These are phyloP conservation scores for Colletotrichum neosansevieriae DNA, from an alignment of 2,329 filamentous ascomycete genomes.

Conservation along the genomic window DNA sequence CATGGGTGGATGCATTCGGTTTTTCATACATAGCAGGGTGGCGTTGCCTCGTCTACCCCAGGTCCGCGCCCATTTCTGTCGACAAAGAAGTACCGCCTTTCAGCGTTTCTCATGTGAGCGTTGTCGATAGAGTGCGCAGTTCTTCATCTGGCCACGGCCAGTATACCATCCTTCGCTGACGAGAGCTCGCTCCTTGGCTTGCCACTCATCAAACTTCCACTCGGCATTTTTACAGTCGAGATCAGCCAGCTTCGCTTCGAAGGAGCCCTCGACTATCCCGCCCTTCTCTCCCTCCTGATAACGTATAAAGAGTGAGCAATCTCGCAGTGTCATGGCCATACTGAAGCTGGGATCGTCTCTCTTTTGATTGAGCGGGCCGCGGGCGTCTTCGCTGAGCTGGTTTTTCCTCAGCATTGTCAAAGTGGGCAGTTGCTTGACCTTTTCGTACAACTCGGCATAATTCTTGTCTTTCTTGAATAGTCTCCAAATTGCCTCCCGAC, in stretches of 20 bases:
- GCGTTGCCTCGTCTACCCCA: too few species aligned
- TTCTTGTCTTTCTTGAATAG: slow-evolving; percentile 33
- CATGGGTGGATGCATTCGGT: background rate
- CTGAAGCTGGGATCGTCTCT: slow-evolving; percentile 63
- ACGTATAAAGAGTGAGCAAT: slow-evolving; percentile 81
- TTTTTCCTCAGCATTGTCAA: slow-evolving; percentile 10
- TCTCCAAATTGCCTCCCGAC: slow-evolving; percentile 14
- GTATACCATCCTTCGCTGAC: slow-evolving; percentile 77
- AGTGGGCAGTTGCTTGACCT: slow-evolving; percentile 12
- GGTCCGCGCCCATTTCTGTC: too few species aligned
- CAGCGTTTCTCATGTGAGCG: too few species aligned
- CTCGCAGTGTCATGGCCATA: slow-evolving; percentile 83
- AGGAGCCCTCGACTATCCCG: slow-evolving; percentile 42
- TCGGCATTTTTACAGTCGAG: slow-evolving; percentile 80
- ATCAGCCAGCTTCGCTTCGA: slow-evolving; percentile 76
- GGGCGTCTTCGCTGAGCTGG: slow-evolving; percentile 58
- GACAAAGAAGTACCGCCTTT: too few species aligned
- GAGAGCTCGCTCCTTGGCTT: slow-evolving; percentile 70
- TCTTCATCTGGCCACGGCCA: slow-evolving; percentile 33
- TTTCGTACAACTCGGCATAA: slow-evolving; percentile 10
- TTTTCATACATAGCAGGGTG: background rate
- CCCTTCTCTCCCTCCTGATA: slow-evolving; percentile 18
- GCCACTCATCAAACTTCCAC: slow-evolving; percentile 78
- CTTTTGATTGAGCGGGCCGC: slow-evolving; percentile 57
- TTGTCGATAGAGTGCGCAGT: slow-evolving; percentile 27